A percentile compares a stretch with the other conserved stretches of the same genome.
Evolutionary conservation across 768 basidiomycete species (phyloP).

Genomic region (Russula sp.): DNA sequence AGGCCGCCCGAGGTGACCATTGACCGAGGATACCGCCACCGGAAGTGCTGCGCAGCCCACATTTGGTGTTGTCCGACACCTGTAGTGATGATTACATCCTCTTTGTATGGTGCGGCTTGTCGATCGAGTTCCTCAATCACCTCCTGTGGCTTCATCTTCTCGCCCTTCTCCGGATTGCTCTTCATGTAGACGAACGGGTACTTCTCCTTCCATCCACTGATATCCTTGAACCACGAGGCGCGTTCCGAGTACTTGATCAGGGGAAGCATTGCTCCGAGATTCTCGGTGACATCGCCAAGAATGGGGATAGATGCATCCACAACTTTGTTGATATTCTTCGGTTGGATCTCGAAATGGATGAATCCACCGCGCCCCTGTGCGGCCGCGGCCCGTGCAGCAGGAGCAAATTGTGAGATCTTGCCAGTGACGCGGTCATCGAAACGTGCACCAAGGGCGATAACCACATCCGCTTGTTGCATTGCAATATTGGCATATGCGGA

Average conservation of each 20-base stretch:
- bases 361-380: constrained; percentile 86
- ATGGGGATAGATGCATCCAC: constrained; percentile 92
- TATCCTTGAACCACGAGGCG: constrained; percentile 77
- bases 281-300: constrained; percentile 88
- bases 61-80: constrained; percentile 99
- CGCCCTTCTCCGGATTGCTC: constrained; percentile 49
- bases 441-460: constrained; percentile 93
- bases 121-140: constrained; percentile 89
- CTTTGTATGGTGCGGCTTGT: constrained; percentile 77
- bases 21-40: constrained; percentile 84
- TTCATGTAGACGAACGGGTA: constrained; percentile 90
- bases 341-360: constrained; percentile 98
- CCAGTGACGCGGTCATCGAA: constrained; percentile 99
- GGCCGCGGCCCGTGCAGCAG: constrained; percentile 84
- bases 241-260: constrained; percentile 64
- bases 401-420: constrained; percentile 85
- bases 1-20: constrained; percentile 94
- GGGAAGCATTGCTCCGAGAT: constrained; percentile 79
- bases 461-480: constrained; percentile 96
- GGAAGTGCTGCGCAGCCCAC: constrained; percentile 96
- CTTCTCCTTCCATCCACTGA: constrained; percentile 77
- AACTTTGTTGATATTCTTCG: constrained; percentile 99
- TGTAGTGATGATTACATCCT: constrained; percentile 83
- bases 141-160: constrained; percentile 92
- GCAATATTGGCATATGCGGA: constrained; percentile 96